Base-by-base conservation (phyloP, 805 yeast genomes). In the Yarrowia sp. region DNA sequence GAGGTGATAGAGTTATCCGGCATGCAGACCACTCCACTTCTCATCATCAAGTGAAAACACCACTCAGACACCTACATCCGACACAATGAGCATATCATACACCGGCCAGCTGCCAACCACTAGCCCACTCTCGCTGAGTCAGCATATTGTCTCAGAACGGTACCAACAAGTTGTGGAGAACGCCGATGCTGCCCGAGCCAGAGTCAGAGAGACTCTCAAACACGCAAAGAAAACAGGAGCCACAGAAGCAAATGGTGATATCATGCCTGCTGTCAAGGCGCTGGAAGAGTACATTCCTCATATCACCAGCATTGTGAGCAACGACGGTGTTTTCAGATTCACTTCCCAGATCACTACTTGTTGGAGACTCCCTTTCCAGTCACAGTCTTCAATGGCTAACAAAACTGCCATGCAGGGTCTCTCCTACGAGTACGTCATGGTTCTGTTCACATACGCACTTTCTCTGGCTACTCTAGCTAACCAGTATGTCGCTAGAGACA, bases 131-230 rank as follows among this genome's bases (percentile, higher is more conserved):
- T 64, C 73, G 13, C 67, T 70, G 41, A 53, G 68, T 22, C 66
- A 69, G n/a, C 65, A 64, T 41, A 67, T 69, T 32, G 48, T 63
- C 14, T 67, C 71, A 14, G 48, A 64, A 4, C 67, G 67, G 32
- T 67, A 67, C 51, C 66, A 67, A 17, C 73, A 71, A 53, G 58
- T 68, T 3, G 44, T 72, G 8, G 60, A 70, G 8, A 68, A 69
- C 17, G 74, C 75, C 5, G 76, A 74, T 43, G 67, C 69, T 8
- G 66, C 68, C 4, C 69, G 76, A 13, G 73, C 75, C 1, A 66
- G 69, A 35, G 70, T 74, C 3, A 62, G 75, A 14, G 75, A 72
- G 36, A 50, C 66, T 8, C 67, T 74, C 47, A 73, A 73, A 57
- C 67, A 69, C 14, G 74, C 75, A n/a, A 72, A 73, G 63, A 51